Conservation (phyloP, 2,329 filamentous ascomycete genomes). For the Microascus cirrosus region DNA sequence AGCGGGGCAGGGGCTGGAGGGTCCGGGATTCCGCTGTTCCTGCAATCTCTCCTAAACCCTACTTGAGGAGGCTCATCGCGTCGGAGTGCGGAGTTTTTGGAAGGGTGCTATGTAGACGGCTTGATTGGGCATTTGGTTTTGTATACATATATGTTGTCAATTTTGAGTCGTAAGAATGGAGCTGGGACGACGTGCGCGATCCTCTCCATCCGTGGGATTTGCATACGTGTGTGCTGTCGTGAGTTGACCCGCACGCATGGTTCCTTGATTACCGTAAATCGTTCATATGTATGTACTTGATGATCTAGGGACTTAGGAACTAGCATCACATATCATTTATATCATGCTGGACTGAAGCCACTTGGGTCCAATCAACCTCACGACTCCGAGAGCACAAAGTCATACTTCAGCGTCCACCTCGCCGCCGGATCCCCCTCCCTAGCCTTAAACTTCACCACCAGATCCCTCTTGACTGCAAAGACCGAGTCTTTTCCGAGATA, state of each 20-base stretch:
- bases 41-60: background rate
- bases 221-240: no score
- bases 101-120: background rate
- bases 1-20: background rate
- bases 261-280: no score
- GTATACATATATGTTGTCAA: background rate
- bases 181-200: no score
- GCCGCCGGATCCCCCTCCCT: constrained; percentile 31
- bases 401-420: constrained; percentile 47
- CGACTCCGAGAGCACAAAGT: constrained; percentile 35
- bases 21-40: background rate
- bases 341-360: background rate
- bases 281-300: no score
- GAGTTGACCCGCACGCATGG: no score
- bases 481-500: constrained; percentile 44
- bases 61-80: background rate
- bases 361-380: background rate
- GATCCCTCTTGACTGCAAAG: constrained; percentile 42
- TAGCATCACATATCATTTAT: background rate
- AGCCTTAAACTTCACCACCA: constrained; percentile 29
- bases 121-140: no score
- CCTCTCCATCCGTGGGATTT: no score
- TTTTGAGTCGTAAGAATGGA: no score
- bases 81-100: background rate
- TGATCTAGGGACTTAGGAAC: background rate